Base-by-base conservation (phyloP, 805 yeast genomes). In the Kuraishia piskuri region DNA sequence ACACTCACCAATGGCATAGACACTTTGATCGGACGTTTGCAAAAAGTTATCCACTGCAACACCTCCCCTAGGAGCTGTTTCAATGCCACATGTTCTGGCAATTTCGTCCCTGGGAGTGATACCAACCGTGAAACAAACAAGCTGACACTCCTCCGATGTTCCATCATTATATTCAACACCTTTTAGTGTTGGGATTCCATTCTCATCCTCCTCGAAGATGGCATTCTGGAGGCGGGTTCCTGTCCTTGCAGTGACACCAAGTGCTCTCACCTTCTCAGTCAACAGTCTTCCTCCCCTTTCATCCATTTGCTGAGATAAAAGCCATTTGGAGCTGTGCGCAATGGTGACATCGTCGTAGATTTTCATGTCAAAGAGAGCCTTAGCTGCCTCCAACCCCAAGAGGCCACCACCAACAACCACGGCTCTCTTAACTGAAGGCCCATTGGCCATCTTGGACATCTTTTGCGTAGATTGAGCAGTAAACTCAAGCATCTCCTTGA, bases 221-320 rank as follows among this genome's bases (percentile, higher is more conserved):
- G 79, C 76, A 53, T 75, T 77, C 50, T 72, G 73, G 24, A 79
- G 70, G 53, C 78, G 73, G 26, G 80, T 75, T 56, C 76, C 80
- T 49, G 77, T 68, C 63, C 77, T 76, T 55, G 78, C 80, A 54
- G 77, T 72, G 44, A 79, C 72, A 31, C 84, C 84, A 49, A 80
- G 69, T 58, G 73, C 75, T 56, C 73, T 70, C 25, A 80, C 83
- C 59, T 77, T 77, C 52, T 73, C 78, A 53, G 70, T 65, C 21
- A 69, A 55, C 24, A 69, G 50, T 1, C 20, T 50, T 17, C 73
- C 72, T 21, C 73, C 73, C 46, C 63, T 62, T n/a, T 65, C 62
- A 57, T 69, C 72, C 58, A 69, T 57, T 54, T 69, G 73, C 54
- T 66, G 71, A 2, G 71, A 66, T 17, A 69, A 58, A 7, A 68